Percentiles rank a stretch among this genome's conserved stretches.
Conservation (phyloP, 306 rosid genomes). For the Oxytropis ochrocephala region DNA sequence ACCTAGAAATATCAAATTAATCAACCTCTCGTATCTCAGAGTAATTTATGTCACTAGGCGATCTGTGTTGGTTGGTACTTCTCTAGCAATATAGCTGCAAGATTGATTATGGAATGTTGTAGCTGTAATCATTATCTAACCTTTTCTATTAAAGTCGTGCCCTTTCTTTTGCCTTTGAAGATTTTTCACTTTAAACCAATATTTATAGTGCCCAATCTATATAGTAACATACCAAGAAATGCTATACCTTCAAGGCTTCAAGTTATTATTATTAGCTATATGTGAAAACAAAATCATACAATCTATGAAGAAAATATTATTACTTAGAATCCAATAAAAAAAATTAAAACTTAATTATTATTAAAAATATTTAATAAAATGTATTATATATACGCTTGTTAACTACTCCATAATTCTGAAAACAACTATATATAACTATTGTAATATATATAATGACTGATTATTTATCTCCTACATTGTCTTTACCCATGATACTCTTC, state of each 20-base stretch:
- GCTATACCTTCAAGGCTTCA: background rate
- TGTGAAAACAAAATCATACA: no score
- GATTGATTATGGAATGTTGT: slow-evolving; percentile 14
- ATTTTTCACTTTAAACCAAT: background rate
- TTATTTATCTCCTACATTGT: slow-evolving; percentile 1
- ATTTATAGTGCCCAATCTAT: slow-evolving; percentile 15
- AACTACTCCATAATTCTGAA: background rate
- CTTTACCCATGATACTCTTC: slow-evolving; percentile 13
- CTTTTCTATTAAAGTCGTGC: slow-evolving; percentile 18
- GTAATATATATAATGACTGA: no score
- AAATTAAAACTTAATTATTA: background rate
- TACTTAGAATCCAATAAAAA: background rate
- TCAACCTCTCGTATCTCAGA: no score
- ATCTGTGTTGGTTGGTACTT: no score
- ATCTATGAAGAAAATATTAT: no score
- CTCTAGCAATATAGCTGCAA: background rate
- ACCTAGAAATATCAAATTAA: no score
- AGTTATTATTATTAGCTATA: background rate
- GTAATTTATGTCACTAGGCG: no score
- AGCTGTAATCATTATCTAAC: slow-evolving; percentile 1
- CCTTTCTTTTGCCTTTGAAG: slow-evolving; percentile 18
- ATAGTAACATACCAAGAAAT: background rate
- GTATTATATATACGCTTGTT: background rate
- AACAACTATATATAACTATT: no score
- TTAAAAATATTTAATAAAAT: background rate